phyloP scores from a whole-genome alignment of 2,329 filamentous ascomycete genomes.

The Pseudomassariella vexata region DNA sequence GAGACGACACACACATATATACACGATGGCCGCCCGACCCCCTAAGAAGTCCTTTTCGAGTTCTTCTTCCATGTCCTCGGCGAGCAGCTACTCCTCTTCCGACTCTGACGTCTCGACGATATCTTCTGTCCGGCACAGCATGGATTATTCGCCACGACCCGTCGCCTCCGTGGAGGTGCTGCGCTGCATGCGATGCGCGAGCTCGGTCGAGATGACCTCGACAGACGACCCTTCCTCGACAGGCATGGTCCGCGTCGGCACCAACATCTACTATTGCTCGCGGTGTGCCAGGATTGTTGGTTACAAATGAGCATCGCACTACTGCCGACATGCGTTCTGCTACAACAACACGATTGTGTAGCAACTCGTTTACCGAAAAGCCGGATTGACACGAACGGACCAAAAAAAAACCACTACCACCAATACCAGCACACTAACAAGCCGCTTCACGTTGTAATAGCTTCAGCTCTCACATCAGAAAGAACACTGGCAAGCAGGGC shows the following conservation, averaged over 20 bases:
- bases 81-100: slow-evolving; percentile 26
- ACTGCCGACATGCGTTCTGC: no score
- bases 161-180: slow-evolving; percentile 53
- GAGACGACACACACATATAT: slow-evolving; percentile 1
- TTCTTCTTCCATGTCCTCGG: slow-evolving; percentile 22
- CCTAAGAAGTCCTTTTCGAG: slow-evolving; percentile 30
- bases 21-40: slow-evolving; percentile 27
- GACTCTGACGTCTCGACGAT: slow-evolving; percentile 37
- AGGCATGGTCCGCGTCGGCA: slow-evolving; percentile 60
- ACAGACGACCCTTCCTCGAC: slow-evolving; percentile 52
- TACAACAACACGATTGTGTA: no score
- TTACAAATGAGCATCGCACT: slow-evolving; percentile 46
- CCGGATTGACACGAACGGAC: no score
- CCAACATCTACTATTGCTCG: slow-evolving; percentile 62
- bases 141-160: slow-evolving; percentile 38
- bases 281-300: slow-evolving; percentile 59
- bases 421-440: no score
- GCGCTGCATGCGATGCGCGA: slow-evolving; percentile 57
- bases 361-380: no score
- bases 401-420: no score
- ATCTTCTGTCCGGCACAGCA: slow-evolving; percentile 32
- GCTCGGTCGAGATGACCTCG: slow-evolving; percentile 53
- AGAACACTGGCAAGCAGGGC: no score
- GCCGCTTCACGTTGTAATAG: no score
- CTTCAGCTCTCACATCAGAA: no score